Evolutionary conservation across 768 basidiomycete species (phyloP).

Genomic region (Rhodotorula graminis): DNA sequence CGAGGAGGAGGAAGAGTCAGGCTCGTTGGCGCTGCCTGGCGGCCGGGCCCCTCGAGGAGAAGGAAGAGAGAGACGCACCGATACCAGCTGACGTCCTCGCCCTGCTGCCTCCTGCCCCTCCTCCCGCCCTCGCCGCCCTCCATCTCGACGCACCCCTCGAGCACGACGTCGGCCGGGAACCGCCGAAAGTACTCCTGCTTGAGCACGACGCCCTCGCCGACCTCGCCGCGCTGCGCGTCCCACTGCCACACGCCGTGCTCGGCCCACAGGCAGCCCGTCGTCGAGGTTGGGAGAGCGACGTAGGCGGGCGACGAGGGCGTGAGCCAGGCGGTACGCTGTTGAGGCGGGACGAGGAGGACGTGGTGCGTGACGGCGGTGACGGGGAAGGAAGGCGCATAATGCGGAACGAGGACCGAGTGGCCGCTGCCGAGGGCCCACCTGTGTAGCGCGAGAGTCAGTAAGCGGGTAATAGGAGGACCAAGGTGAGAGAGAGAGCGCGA

Average conservation of each 20-base stretch:
- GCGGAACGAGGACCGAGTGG: constrained; percentile 68
- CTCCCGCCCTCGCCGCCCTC: constrained; percentile 7
- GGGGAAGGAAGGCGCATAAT: constrained; percentile 82
- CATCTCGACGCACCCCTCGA: constrained; percentile 3
- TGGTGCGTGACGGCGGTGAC: constrained; percentile 63
- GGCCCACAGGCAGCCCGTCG: constrained; percentile 74
- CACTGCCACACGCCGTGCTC: constrained; percentile 92
- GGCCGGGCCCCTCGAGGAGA: no score
- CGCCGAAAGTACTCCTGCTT: constrained; percentile 78
- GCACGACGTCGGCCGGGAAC: constrained; percentile 55
- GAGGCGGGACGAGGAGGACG: constrained; percentile 58
- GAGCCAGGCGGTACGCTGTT: constrained; percentile 51
- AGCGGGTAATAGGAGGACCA: background rate
- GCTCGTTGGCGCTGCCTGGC: no score
- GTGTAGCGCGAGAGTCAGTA: constrained; percentile 71
- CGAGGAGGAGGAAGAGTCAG: background rate
- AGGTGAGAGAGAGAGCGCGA: background rate
- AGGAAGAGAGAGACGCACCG: constrained; percentile 40
- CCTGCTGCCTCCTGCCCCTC: constrained; percentile 39
- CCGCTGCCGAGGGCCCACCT: constrained; percentile 92
- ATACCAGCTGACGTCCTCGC: constrained; percentile 78
- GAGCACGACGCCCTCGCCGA: constrained; percentile 66
- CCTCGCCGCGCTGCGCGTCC: constrained; percentile 61
- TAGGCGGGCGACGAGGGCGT: background rate
- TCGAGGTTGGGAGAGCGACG: constrained; percentile 41